Evolutionary conservation across 2,329 filamentous ascomycete genomes (phyloP), one percentile per base, ranked within the genome.

Genomic region (Epichloe typhina): DNA sequence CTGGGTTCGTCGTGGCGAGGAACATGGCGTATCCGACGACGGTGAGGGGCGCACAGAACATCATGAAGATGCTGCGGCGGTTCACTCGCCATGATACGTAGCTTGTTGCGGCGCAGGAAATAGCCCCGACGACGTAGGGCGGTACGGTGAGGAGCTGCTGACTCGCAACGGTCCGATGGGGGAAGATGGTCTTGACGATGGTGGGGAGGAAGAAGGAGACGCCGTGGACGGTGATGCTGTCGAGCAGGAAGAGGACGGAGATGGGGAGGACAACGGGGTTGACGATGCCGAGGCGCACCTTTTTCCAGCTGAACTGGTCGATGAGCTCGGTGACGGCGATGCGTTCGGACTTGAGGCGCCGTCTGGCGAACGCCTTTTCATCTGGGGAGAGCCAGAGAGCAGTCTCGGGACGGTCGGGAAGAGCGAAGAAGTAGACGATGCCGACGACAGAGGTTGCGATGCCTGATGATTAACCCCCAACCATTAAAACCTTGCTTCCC

Each of bases 221-320:
- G 4, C 83, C 83, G 60, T 86, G 82, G 1, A 87, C 83, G 0
- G 83, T 87, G 61, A 88, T 79, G 64, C 82, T 84, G 69, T 81
- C 71, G 52, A 84, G 72, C 1, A 84, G 64, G 66, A 84, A 83
- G 55, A 83, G 75, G 55, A 79, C 64, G 0, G 77, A 63, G 0
- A 75, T 83, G 0, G 64, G 52, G 3, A 69, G 51, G 3, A 63
- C 64, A 8, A 84, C 73, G 0, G 84, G 84, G 56, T 74, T 81
- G 61, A 80, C 74, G 55, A 86, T 80, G 7, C 83, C 84, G 4
- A 72, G 71, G 40, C 78, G 58, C 0, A 79, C 69, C 66, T 86
- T 87, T 35, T 57, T 63, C 31, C 64, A 82, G 61, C 82, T 77
- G 15, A 84, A 68, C 47, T 74, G 73, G 58, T 84, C 80, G 15